Evolutionary conservation across 495 filamentous ascomycete species (phyloP).

Genomic region (Neurospora sp.): DNA sequence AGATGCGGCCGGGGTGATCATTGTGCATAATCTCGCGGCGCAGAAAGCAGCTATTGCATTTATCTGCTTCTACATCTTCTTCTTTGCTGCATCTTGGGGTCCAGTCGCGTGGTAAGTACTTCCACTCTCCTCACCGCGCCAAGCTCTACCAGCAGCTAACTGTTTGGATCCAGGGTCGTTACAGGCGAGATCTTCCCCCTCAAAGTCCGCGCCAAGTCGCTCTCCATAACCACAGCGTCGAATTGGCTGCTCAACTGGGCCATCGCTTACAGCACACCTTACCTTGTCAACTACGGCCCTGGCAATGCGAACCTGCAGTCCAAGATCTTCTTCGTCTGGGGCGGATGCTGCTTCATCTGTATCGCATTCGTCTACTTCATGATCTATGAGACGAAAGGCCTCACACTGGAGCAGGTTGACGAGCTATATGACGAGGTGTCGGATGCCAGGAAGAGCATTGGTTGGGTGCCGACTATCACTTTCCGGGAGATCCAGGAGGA

Average conservation of each 20-base stretch:
- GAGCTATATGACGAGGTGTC: not conserved
- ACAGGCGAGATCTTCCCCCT: not conserved
- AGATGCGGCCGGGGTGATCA: not conserved
- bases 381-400: not conserved
- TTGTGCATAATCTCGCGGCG: not conserved
- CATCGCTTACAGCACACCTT: not conserved
- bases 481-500: not conserved
- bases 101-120: not conserved
- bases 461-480: not conserved
- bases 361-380: not conserved
- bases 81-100: not conserved
- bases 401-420: not conserved
- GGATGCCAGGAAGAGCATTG: not conserved
- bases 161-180: not conserved
- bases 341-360: not conserved
- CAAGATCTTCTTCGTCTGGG: not conserved
- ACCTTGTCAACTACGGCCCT: not conserved
- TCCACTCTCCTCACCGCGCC: not conserved
- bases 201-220: not conserved
- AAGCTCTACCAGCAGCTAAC: not conserved
- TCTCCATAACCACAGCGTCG: not conserved
- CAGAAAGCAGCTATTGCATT: not conserved
- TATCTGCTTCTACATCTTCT: not conserved
- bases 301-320: not conserved
- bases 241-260: not conserved